Evolutionary conservation across 1,284 basidiomycete species (phyloP), one percentile per base, ranked within the genome.

Genomic region (Leucoagaricus sp.): DNA sequence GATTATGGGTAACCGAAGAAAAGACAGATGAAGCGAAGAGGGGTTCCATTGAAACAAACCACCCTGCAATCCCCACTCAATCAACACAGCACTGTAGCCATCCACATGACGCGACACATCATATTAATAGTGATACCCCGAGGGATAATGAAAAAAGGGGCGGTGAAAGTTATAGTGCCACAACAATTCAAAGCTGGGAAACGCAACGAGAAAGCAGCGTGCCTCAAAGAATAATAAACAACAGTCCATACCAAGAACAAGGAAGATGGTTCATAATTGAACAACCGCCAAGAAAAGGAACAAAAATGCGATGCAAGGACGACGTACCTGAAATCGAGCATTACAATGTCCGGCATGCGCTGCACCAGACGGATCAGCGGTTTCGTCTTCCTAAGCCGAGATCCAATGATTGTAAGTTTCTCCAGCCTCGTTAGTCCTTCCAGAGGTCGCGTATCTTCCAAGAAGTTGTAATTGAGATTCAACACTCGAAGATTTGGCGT

Each of bases 381-480:
- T 69, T 86, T 87, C 36, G 85, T 86, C 55, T 72, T 75, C 69
- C 85, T 85, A 65, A 97, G 71, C 62, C 94, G 81, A 63, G 88
- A 90, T 51, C 94, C 95, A 65, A 97, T 90, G 57, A 93, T 82
- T 50, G 86, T 93, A 64, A 97, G 72, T 77, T 93, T 94, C 64
- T 84, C 83, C 70, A 97, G 72, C 65, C 91, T 77, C 57, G 72
- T 78, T 59, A 97, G 78, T n/a, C 91, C 92, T 45, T 80, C 80
- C 57, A 98, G 74, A 41, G 77, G 74, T 57, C 82, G 76, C 57
- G 83, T 81, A 61, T 94, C 86, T 73, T 82, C 84, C 64, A 97
- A 69, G 73, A 95, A 96, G 72, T 97, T 97, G 79, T 96, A 96
- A 78, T 97, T 96, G 62, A 96, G 82, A 76, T 98, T 98, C 69